Base-by-base conservation (phyloP, 768 basidiomycete species). In the Paxillus involutus region DNA sequence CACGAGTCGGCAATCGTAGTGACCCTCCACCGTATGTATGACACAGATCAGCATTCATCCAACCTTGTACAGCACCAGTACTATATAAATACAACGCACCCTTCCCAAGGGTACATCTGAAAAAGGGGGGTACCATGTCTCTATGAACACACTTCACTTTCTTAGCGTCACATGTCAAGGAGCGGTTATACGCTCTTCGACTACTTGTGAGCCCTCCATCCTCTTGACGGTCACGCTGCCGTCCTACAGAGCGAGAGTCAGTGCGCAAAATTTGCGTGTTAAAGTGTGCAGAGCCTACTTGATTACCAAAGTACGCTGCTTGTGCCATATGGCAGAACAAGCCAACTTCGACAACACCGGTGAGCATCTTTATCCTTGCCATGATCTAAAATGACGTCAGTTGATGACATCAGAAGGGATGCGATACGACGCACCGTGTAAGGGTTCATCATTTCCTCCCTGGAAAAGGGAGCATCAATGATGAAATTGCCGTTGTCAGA, bases 291-390 rank as follows among this genome's bases (percentile, higher is more conserved):
- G 10, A 6, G 24, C 74, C 43, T 42, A 89, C 91, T 73, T 83
- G 77, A 60, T 94, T 94, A 17, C 92, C 92, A 71, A 98, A 99
- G 76, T 98, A 98, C n/a, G 95, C 96, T 0, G 94, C 94, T 66
- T 86, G 83, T 5, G 90, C 94, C 80, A 97, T 87, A 50, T 85
- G 77, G 67, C 92, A 94, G 75, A 99, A 98, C n/a, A 99, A 71
- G 1, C 97, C 97, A 33, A 98, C 97, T 71, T 99, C 97, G n/a
- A 98, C 92, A 21, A 98, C 93, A 44, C 97, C 97, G 3, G 96
- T 98, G 55, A 98, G 79, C 81, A 96, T 83, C 77, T 98, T 98
- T 65, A 98, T 88, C 56, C 80, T 77, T 14, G 76, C 70, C 74
- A 96, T 74, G 16, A 98, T 77, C 91, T 95, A 65, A 12, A 13